phyloP scores from a whole-genome alignment of 1,139 yeast genomes.

The Candida smagusa region DNA sequence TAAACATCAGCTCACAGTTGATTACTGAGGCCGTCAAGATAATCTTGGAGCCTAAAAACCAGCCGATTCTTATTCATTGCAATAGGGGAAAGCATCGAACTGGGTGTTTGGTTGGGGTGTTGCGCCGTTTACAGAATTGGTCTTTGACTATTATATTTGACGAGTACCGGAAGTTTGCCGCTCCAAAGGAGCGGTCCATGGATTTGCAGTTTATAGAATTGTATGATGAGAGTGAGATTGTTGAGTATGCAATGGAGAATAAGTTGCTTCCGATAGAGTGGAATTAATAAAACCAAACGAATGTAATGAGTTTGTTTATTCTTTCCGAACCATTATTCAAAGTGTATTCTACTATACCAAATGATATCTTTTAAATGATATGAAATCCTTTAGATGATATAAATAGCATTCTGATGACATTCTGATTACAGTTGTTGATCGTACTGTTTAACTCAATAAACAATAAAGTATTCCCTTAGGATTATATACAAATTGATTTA shows the following conservation, averaged over 20 bases:
- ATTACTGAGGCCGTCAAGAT: conserved; percentile 80
- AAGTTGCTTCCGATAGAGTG: conserved; percentile 68
- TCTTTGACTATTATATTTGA: conserved; percentile 89
- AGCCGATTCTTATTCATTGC: conserved; percentile 89
- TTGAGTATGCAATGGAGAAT: conserved; percentile 46
- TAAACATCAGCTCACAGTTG: conserved; percentile 71
- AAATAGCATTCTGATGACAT: no score
- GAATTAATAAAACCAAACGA: no score
- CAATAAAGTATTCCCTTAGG: no score
- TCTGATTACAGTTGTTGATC: no score
- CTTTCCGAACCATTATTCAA: no score
- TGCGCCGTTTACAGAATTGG: conserved; percentile 87
- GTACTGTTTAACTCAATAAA: no score
- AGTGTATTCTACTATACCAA: neutral
- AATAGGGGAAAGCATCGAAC: conserved; percentile 96
- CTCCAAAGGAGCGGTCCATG: conserved; percentile 91
- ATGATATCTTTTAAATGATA: neutral
- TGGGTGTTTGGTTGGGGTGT: conserved; percentile 92
- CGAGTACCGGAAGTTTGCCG: conserved; percentile 89
- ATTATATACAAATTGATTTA: no score
- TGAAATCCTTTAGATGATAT: no score
- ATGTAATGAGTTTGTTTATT: no score
- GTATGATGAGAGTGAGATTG: conserved; percentile 66
- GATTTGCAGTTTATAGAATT: conserved; percentile 94
- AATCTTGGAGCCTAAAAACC: conserved; percentile 79